Percentiles rank a stretch among this genome's conserved stretches.
These are phyloP conservation scores for Xylaria intraflava DNA, from an alignment of 495 filamentous ascomycete species.

Conservation along the genomic window DNA sequence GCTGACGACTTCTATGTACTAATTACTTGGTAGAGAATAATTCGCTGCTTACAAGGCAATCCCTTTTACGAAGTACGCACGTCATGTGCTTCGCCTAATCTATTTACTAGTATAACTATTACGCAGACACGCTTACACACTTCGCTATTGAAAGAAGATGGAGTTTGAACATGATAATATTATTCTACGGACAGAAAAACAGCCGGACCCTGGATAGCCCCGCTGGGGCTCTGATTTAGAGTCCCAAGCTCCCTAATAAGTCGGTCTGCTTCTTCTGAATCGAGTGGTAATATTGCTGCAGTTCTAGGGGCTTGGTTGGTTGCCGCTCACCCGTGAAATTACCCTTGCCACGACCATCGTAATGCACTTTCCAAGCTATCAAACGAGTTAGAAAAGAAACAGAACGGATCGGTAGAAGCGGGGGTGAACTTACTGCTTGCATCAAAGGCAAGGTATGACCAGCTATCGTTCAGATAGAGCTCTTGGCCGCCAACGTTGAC, in stretches of 20 bases:
- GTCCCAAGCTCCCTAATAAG: constrained; percentile 1
- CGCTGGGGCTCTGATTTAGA: not conserved
- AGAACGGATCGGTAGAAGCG: not conserved
- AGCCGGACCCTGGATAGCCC: not conserved
- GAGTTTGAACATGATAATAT: no score
- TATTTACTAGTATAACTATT: no score
- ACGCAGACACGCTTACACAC: no score
- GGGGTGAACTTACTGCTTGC: constrained; percentile 24
- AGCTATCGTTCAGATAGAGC: constrained; percentile 33
- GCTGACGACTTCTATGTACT: no score
- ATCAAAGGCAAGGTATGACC: constrained; percentile 34
- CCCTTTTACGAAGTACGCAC: no score
- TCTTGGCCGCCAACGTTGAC: constrained; percentile 27
- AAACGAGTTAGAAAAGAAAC: constrained; percentile 4
- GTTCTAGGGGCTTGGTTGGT: constrained; percentile 12
- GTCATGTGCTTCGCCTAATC: no score
- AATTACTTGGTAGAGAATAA: no score
- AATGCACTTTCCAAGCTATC: constrained; percentile 22
- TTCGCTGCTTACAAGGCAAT: no score
- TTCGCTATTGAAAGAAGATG: no score
- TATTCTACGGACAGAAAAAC: not conserved
- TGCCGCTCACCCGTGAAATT: constrained; percentile 13
- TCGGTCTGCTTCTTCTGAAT: constrained; percentile 15
- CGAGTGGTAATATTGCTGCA: constrained; percentile 20
- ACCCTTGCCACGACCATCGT: constrained; percentile 17